Conservation (phyloP, 306 rosid genomes). For the Quercus robur region DNA sequence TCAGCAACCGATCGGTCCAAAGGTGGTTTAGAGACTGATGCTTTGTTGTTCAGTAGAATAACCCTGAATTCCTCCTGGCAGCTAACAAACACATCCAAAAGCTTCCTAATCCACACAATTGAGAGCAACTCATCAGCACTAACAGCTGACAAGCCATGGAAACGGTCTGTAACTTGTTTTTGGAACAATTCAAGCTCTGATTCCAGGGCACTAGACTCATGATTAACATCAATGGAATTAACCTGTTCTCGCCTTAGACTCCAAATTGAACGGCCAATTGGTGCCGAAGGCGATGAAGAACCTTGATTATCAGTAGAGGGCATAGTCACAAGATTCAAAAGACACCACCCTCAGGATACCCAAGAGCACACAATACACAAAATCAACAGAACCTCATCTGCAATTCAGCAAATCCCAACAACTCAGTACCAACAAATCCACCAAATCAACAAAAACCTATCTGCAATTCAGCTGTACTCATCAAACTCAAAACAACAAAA, state of each 20-base stretch:
- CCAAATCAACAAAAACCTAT: not conserved
- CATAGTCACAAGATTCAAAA: slow-evolving; percentile 36
- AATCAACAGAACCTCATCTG: slow-evolving; percentile 38
- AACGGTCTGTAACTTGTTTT: slow-evolving; percentile 48
- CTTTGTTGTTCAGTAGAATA: slow-evolving; percentile 52
- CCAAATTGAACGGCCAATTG: slow-evolving; percentile 60
- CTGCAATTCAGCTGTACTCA: not conserved
- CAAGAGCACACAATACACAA: slow-evolving; percentile 10
- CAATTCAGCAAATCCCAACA: slow-evolving; percentile 29
- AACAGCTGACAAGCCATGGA: slow-evolving; percentile 48
- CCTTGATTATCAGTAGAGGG: slow-evolving; percentile 51
- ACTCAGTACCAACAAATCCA: not conserved
- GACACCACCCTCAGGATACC: slow-evolving; percentile 18
- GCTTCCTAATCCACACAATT: slow-evolving; percentile 61
- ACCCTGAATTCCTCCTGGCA: slow-evolving; percentile 62
- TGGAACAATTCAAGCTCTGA: slow-evolving; percentile 57
- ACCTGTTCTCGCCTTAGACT: slow-evolving; percentile 62
- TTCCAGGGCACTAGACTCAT: slow-evolving; percentile 47
- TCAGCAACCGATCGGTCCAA: slow-evolving; percentile 57
- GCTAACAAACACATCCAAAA: slow-evolving; percentile 45
- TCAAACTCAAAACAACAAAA: no score
- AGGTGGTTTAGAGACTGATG: slow-evolving; percentile 48
- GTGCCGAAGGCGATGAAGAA: slow-evolving; percentile 51
- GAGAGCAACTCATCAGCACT: slow-evolving; percentile 64
- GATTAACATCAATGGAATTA: slow-evolving; percentile 53